A percentile compares a stretch with the other conserved stretches of the same genome.
Evolutionary conservation across 495 filamentous ascomycete species (phyloP).

Genomic region (Tuber aestivum): DNA sequence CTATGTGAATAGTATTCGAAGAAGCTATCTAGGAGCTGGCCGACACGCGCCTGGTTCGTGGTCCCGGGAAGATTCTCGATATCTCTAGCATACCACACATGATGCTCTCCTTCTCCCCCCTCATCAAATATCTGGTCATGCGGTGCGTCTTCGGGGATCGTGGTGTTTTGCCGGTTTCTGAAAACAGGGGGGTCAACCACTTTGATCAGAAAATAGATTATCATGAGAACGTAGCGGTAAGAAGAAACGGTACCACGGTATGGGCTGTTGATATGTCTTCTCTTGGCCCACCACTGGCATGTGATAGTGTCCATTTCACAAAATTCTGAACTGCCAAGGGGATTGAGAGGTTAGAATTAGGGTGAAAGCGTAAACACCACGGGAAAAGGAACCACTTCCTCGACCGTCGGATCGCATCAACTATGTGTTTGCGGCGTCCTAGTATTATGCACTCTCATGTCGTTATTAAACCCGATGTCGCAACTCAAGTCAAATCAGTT

Average conservation of each 20-base stretch:
- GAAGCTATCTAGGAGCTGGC: slow-evolving; percentile 64
- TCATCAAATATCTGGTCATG: slow-evolving; percentile 38
- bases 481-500: slow-evolving; percentile 45
- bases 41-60: slow-evolving; percentile 46
- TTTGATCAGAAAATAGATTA: slow-evolving; percentile 78
- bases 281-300: slow-evolving; percentile 63
- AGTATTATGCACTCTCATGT: slow-evolving; percentile 72
- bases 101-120: slow-evolving; percentile 27
- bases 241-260: slow-evolving; percentile 75
- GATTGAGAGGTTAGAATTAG: neutral
- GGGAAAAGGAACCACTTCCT: slow-evolving; percentile 69
- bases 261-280: slow-evolving; percentile 70
- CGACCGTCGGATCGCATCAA: slow-evolving; percentile 63
- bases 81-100: slow-evolving; percentile 38
- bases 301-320: neutral
- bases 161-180: slow-evolving; percentile 61
- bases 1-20: slow-evolving; percentile 71
- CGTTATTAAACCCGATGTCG: slow-evolving; percentile 80
- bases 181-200: slow-evolving; percentile 68
- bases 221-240: slow-evolving; percentile 87
- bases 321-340: neutral
- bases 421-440: slow-evolving; percentile 70
- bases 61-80: slow-evolving; percentile 11
- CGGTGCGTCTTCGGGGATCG: slow-evolving; percentile 23
- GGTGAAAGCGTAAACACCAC: slow-evolving; percentile 49